Evolutionary conservation across 257 asterid species (phyloP), one percentile per base, ranked within the genome.

Genomic region (Knoxia roxburghii): DNA sequence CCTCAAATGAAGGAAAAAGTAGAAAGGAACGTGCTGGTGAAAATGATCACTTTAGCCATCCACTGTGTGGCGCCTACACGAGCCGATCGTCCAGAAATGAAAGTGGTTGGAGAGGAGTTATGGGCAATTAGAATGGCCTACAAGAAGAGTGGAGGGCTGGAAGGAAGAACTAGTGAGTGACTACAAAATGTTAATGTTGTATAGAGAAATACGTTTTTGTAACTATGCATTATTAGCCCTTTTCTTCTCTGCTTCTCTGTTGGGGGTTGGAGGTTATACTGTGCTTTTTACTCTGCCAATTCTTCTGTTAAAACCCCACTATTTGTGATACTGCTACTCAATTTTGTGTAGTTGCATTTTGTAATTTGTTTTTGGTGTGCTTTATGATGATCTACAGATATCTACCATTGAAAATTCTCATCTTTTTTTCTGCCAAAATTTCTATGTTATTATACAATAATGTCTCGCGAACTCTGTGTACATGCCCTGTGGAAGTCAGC

Each of bases 61-160:
- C 88, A 81, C 24, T 94, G 98, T 35, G 98, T 88, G 0, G 99
- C 99, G 14, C 99, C 99, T 13, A 80, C 92, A 18, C 88, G 98
- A 53, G 78, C 68, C 1, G 96, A 90, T 70, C 95, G 96, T 2
- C 99, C 99, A 0, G 98, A 90, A 70, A 90, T 90, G 99, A 88
- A 85, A 81, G 69, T 69, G 1, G 96, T 84, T 0, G 89, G 84
- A 8, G 90, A 90, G 84, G 95, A 84, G 83, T 64, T 94, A 46
- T 94, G 99, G 98, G 96, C 78, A 7, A 89, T 94, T 61, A 77
- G 99, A 83, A 85, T 83, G 91, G 98, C 89, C 68, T 86, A 82
- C 75, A 60, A 83, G 81, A 86, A 64, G 76, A 84, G 83, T 67
- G 92, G 84, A 79, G 72, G 72, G 82, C 82, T 69, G 95, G 82